These are phyloP conservation scores for Mucuna pruriens DNA, from an alignment of 306 rosid genomes.

Conservation along the genomic window DNA sequence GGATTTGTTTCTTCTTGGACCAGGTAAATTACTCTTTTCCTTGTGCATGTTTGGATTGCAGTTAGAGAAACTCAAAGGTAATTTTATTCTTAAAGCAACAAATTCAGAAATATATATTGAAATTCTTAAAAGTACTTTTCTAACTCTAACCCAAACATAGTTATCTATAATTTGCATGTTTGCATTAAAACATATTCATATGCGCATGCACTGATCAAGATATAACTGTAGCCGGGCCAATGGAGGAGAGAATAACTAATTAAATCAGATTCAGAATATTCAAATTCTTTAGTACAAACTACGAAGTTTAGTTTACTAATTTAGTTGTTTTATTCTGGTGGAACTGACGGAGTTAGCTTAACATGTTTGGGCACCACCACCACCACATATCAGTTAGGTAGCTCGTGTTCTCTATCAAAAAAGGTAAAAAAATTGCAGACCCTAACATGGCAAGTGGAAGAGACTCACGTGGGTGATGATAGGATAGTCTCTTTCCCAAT, in stretches of 20 bases:
- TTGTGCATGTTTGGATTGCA: neutral
- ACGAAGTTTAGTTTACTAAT: neutral
- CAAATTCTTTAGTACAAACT: neutral
- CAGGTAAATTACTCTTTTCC: constrained; percentile 54
- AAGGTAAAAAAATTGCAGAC: neutral
- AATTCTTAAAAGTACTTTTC: too few relatives aligned
- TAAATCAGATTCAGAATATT: neutral
- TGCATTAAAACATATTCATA: neutral
- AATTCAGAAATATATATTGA: too few relatives aligned
- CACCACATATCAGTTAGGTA: constrained; percentile 6
- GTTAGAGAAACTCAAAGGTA: too few relatives aligned
- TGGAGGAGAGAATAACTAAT: neutral
- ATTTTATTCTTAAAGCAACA: too few relatives aligned
- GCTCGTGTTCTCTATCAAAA: neutral
- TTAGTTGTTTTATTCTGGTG: too few relatives aligned
- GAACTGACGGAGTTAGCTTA: too few relatives aligned
- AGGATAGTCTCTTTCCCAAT: neutral
- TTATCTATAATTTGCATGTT: neutral
- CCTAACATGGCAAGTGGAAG: neutral
- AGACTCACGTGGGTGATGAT: neutral
- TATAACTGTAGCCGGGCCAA: neutral
- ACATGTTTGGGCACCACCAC: too few relatives aligned
- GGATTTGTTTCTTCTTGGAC: constrained; percentile 70
- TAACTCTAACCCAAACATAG: too few relatives aligned
- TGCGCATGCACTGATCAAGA: neutral